A percentile compares a stretch with the other conserved stretches of the same genome.
Evolutionary conservation across 1,284 basidiomycete species (phyloP).

Genomic region (Tilletia setariae): DNA sequence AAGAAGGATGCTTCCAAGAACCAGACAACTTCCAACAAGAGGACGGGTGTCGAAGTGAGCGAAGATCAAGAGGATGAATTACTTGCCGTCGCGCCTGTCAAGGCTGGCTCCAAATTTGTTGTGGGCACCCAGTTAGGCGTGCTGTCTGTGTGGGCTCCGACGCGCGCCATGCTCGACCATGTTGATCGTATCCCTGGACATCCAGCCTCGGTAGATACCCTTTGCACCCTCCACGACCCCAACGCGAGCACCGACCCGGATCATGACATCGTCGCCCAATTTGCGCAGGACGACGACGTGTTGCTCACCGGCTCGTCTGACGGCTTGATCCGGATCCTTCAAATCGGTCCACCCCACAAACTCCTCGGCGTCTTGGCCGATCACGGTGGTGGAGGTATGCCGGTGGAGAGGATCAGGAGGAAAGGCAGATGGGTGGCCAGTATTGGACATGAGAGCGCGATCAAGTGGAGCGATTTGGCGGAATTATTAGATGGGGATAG

Average conservation of each 20-base stretch:
- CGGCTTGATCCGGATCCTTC: constrained; percentile 81
- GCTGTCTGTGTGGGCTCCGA: constrained; percentile 83
- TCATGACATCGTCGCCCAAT: background rate
- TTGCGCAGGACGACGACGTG: constrained; percentile 57
- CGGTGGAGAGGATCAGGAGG: constrained; percentile 76
- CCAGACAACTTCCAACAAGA: background rate
- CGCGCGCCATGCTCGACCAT: constrained; percentile 82
- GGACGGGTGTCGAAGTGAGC: constrained; percentile 66
- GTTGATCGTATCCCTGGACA: constrained; percentile 89
- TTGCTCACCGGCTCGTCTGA: constrained; percentile 91
- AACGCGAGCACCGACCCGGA: constrained; percentile 60
- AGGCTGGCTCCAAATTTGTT: constrained; percentile 73
- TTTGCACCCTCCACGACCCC: constrained; percentile 63
- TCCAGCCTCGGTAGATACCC: constrained; percentile 64
- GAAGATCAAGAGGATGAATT: constrained; percentile 96
- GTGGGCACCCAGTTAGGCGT: constrained; percentile 88
- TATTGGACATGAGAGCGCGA: constrained; percentile 81
- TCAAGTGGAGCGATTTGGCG: constrained; percentile 77
- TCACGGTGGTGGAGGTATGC: constrained; percentile 67
- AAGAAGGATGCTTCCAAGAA: background rate
- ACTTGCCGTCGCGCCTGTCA: constrained; percentile 76
- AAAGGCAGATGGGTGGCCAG: constrained; percentile 80
- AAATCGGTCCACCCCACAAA: constrained; percentile 77
- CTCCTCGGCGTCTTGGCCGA: constrained; percentile 84
- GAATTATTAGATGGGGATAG: constrained; percentile 61